Percentiles rank a stretch among this genome's conserved stretches.
These are phyloP conservation scores for Monoraphidium neglectum DNA, from an alignment of 139 green algal genomes.

Conservation along the genomic window DNA sequence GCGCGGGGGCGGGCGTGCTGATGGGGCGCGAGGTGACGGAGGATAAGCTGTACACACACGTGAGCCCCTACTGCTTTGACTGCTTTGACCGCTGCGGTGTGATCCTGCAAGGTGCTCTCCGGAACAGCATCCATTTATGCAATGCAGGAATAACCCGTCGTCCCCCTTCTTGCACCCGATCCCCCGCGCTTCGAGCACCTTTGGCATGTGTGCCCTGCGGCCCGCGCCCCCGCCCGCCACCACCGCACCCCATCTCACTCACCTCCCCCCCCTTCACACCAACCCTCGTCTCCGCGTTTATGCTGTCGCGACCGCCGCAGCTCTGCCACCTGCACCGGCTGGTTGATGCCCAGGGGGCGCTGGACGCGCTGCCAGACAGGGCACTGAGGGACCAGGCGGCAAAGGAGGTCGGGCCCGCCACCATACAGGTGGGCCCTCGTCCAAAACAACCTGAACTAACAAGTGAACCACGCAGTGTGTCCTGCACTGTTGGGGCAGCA, in stretches of 20 bases:
- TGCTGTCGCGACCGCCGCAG: background rate
- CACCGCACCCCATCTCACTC: too few relatives aligned
- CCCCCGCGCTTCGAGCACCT: too few relatives aligned
- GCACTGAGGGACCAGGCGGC: background rate
- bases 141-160: too few relatives aligned
- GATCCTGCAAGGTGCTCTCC: background rate
- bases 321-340: constrained; percentile 61
- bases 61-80: constrained; percentile 12
- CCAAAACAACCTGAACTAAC: too few relatives aligned
- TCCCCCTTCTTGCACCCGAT: too few relatives aligned
- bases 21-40: constrained; percentile 47
- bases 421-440: too few relatives aligned
- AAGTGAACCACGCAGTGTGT: constrained; percentile 20
- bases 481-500: background rate
- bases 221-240: too few relatives aligned
- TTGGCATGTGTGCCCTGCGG: too few relatives aligned
- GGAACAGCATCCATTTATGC: background rate
- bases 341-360: constrained; percentile 53
- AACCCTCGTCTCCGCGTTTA: too few relatives aligned
- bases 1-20: constrained; percentile 12
- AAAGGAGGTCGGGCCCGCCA: background rate
- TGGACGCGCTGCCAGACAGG: constrained; percentile 18
- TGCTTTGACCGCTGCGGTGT: background rate
- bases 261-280: too few relatives aligned
- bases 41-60: constrained; percentile 69